phyloP scores from a whole-genome alignment of 1,284 basidiomycete species.

The Caloboletus inedulis region DNA sequence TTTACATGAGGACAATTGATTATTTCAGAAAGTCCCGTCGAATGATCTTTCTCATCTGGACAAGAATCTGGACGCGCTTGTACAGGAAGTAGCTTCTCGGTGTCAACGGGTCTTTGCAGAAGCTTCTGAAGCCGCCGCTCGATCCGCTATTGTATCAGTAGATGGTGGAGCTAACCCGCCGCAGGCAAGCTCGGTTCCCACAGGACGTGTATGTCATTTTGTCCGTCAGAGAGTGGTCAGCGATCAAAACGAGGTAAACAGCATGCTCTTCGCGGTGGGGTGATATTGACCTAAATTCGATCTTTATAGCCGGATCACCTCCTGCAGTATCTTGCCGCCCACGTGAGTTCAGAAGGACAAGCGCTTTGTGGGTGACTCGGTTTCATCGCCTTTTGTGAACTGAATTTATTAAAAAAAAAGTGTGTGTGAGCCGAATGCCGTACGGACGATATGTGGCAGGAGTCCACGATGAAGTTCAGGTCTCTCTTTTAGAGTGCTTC shows the following conservation, averaged over 20 bases:
- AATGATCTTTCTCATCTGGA: conserved; percentile 56
- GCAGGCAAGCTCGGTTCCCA: conserved; percentile 26
- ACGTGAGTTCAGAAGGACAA: conserved; percentile 29
- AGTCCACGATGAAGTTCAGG: conserved; percentile 39
- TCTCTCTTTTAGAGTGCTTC: conserved; percentile 52
- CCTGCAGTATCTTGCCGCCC: conserved; percentile 46
- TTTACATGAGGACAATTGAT: conserved; percentile 27
- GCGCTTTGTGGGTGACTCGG: conserved; percentile 30
- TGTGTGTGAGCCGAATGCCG: conserved; percentile 51
- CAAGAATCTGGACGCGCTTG: conserved; percentile 66
- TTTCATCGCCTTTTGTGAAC: conserved; percentile 33
- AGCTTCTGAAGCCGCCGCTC: conserved; percentile 61
- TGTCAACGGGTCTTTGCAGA: conserved; percentile 62
- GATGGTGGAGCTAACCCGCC: conserved; percentile 31
- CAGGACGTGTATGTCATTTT: conserved; percentile 32
- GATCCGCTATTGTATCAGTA: conserved; percentile 51
- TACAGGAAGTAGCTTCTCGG: conserved; percentile 56
- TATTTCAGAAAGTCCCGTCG: conserved; percentile 44
- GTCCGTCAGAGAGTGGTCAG: conserved; percentile 52
- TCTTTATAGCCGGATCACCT: conserved; percentile 39
- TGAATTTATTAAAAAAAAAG: conserved; percentile 41
- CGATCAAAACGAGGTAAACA: conserved; percentile 47
- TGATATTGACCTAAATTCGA: conserved; percentile 27
- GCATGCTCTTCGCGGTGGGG: conserved; percentile 27
- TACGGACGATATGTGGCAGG: conserved; percentile 41